Percentiles rank a stretch among this genome's conserved stretches.
phyloP scores from a whole-genome alignment of 129 eudicot species.

The Flaveria linearis region DNA sequence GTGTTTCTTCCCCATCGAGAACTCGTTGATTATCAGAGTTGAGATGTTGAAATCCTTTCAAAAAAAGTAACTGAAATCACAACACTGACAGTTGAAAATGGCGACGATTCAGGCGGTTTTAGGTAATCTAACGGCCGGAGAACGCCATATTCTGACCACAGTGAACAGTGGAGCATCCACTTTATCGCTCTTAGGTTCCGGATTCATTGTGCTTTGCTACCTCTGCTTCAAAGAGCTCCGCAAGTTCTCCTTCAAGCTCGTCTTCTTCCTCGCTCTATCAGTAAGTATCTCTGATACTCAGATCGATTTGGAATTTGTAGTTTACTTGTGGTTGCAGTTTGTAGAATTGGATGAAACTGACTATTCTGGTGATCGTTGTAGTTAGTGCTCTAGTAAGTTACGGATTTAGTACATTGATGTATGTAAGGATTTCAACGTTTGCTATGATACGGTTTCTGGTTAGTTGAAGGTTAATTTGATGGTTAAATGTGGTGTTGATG shows the following conservation, averaged over 20 bases:
- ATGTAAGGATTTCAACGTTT: not conserved
- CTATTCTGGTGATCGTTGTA: not conserved
- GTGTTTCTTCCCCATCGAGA: slow-evolving; percentile 6
- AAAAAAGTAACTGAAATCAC: slow-evolving; percentile 14
- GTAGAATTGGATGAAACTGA: slow-evolving; percentile 6
- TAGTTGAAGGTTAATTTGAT: slow-evolving; percentile 17
- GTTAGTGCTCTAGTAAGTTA: not conserved
- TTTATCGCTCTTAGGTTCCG: slow-evolving; percentile 80
- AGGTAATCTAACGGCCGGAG: slow-evolving; percentile 61
- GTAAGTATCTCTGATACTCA: slow-evolving; percentile 38
- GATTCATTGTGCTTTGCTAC: slow-evolving; percentile 84
- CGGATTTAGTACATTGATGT: not conserved
- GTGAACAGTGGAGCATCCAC: slow-evolving; percentile 85
- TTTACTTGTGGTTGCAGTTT: not conserved
- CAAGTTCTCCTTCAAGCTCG: slow-evolving; percentile 96
- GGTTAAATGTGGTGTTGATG: slow-evolving; percentile 18
- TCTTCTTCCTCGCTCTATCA: slow-evolving; percentile 91
- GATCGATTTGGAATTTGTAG: slow-evolving; percentile 3
- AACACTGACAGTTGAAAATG: slow-evolving; percentile 31
- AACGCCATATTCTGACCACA: slow-evolving; percentile 65
- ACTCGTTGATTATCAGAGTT: slow-evolving; percentile 8
- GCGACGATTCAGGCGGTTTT: slow-evolving; percentile 73
- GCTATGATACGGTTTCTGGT: not conserved
- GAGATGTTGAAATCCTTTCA: slow-evolving; percentile 12
- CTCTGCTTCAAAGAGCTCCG: slow-evolving; percentile 89